Conservation (phyloP, 257 asterid species). For the Verbascum thapsus region DNA sequence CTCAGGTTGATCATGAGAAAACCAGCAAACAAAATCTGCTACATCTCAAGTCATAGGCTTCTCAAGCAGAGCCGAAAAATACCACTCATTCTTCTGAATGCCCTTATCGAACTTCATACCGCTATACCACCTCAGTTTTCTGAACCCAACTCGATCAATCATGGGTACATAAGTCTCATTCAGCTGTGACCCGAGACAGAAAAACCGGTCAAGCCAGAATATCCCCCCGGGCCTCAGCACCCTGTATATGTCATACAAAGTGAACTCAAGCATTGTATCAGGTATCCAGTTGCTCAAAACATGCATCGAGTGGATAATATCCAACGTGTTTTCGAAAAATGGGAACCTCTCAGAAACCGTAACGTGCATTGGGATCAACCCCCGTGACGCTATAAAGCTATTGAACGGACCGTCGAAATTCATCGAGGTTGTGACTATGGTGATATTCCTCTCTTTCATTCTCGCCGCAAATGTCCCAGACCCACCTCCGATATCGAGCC, state of each 20-base stretch:
- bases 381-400: constrained; percentile 59
- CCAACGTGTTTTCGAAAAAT: constrained; percentile 60
- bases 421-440: constrained; percentile 60
- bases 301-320: constrained; percentile 65
- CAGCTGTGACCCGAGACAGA: constrained; percentile 58
- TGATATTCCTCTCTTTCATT: constrained; percentile 59
- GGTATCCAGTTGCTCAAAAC: constrained; percentile 67
- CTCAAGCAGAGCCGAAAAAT: constrained; percentile 58
- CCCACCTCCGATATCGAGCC: constrained; percentile 69
- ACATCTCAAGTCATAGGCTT: constrained; percentile 46
- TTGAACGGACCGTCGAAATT: constrained; percentile 65
- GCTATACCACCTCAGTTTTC: constrained; percentile 47
- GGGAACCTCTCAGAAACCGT: constrained; percentile 60
- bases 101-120: constrained; percentile 61
- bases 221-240: constrained; percentile 65
- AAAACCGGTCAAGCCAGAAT: constrained; percentile 66
- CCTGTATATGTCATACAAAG: constrained; percentile 50
- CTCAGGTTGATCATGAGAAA: background rate
- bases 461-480: constrained; percentile 58
- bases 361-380: constrained; percentile 52
- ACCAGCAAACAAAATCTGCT: background rate
- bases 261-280: constrained; percentile 46
- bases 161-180: constrained; percentile 51
- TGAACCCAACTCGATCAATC: constrained; percentile 53
- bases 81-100: constrained; percentile 52